phyloP scores from a whole-genome alignment of 768 basidiomycete species.

The Psilocybe sp. region DNA sequence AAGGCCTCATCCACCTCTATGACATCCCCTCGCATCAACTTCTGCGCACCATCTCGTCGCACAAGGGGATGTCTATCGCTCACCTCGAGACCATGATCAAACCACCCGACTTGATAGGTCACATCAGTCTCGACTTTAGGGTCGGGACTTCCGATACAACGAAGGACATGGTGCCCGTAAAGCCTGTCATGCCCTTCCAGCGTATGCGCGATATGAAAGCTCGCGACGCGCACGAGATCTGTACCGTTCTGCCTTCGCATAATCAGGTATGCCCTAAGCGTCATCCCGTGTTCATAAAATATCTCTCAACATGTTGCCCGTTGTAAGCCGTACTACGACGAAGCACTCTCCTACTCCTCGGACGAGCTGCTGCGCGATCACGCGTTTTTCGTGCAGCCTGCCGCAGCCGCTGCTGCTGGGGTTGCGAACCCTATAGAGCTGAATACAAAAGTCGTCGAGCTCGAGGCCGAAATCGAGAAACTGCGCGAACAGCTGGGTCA shows the following conservation, averaged over 20 bases:
- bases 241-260: slow-evolving; percentile 54
- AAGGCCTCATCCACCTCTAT: slow-evolving; percentile 75
- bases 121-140: slow-evolving; percentile 56
- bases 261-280: slow-evolving; percentile 32
- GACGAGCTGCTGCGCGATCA: slow-evolving; percentile 67
- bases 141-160: slow-evolving; percentile 36
- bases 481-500: slow-evolving; percentile 71
- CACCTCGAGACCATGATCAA: slow-evolving; percentile 77
- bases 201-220: slow-evolving; percentile 65
- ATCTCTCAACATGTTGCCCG: slow-evolving; percentile 2
- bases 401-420: slow-evolving; percentile 19
- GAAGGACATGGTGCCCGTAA: slow-evolving; percentile 63
- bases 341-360: slow-evolving; percentile 37
- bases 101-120: slow-evolving; percentile 85
- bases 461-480: slow-evolving; percentile 68
- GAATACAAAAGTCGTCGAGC: slow-evolving; percentile 58
- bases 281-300: neutral
- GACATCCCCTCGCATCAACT: slow-evolving; percentile 90
- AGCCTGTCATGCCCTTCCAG: slow-evolving; percentile 68
- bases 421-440: slow-evolving; percentile 36
- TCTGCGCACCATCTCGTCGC: slow-evolving; percentile 74
- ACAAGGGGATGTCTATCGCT: slow-evolving; percentile 68
- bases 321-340: slow-evolving; percentile 26
- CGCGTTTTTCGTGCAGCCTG: slow-evolving; percentile 57
- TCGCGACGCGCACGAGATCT: slow-evolving; percentile 68